phyloP scores from a whole-genome alignment of 2,329 filamentous ascomycete genomes.

The Akanthomyces dipterigenus region DNA sequence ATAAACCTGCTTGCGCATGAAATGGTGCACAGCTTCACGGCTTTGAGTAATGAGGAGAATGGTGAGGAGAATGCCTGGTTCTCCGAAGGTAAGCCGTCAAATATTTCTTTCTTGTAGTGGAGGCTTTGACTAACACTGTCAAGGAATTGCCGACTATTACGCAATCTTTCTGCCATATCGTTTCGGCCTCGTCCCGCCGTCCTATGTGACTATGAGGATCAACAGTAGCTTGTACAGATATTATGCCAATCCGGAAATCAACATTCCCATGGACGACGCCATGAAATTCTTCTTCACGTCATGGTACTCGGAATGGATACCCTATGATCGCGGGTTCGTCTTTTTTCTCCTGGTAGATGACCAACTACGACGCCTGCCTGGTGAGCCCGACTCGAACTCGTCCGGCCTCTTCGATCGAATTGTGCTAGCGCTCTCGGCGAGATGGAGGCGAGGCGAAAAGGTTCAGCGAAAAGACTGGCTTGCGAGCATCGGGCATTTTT shows the following conservation, averaged over 20 bases:
- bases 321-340: slow-evolving; percentile 2
- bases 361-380: slow-evolving; percentile 1
- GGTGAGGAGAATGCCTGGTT: slow-evolving; percentile 15
- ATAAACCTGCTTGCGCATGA: slow-evolving; percentile 13
- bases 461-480: slow-evolving; percentile 9
- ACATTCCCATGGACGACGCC: slow-evolving; percentile 8
- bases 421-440: neutral
- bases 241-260: slow-evolving; percentile 13
- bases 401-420: slow-evolving; percentile 6
- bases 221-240: slow-evolving; percentile 13
- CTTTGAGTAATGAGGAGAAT: slow-evolving; percentile 9
- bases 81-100: slow-evolving; percentile 9
- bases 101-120: neutral
- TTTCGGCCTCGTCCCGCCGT: slow-evolving; percentile 11
- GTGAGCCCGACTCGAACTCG: neutral
- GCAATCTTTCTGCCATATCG: slow-evolving; percentile 13
- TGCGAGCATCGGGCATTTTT: neutral
- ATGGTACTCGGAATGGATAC: slow-evolving; percentile 15
- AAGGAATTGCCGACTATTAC: slow-evolving; percentile 15
- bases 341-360: slow-evolving; percentile 9
- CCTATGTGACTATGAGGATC: slow-evolving; percentile 10
- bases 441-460: slow-evolving; percentile 2
- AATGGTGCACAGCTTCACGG: slow-evolving; percentile 16
- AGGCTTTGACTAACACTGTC: neutral
- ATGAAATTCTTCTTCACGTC: slow-evolving; percentile 11